Conservation (phyloP, 345 rosid genomes). For the Euphorbia lathyris region DNA sequence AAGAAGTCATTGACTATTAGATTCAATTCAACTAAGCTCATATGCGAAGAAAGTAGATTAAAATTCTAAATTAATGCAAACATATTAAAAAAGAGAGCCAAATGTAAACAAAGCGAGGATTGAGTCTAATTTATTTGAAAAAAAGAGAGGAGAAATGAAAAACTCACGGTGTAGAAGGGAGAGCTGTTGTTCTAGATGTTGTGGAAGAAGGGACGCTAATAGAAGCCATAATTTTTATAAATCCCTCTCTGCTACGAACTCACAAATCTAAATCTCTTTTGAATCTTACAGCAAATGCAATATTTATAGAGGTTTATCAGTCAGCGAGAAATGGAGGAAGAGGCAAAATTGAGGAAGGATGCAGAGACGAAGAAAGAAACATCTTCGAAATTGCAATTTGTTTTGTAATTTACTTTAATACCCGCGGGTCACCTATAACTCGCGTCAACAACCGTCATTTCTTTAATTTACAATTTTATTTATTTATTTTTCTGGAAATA, state of each 20-base stretch:
- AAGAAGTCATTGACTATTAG: background rate
- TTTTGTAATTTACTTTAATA: background rate
- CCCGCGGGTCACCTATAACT: slow-evolving; percentile 1
- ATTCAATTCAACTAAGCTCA: background rate
- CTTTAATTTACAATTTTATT: no score
- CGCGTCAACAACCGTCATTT: slow-evolving; percentile 1
- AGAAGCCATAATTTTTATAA: slow-evolving; percentile 12
- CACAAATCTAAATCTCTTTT: background rate
- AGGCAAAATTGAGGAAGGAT: slow-evolving; percentile 2
- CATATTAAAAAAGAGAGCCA: background rate
- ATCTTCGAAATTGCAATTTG: background rate
- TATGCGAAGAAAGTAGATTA: no score
- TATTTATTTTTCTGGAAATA: no score
- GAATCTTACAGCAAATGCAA: background rate
- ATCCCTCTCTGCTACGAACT: background rate
- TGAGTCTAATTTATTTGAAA: background rate
- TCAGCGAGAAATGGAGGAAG: background rate
- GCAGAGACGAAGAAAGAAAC: background rate
- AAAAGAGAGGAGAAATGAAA: background rate
- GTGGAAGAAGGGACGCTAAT: slow-evolving; percentile 17
- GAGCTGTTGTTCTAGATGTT: slow-evolving; percentile 13
- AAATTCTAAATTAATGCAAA: background rate
- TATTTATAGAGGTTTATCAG: background rate
- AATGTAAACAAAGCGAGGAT: slow-evolving; percentile 2
- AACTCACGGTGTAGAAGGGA: slow-evolving; percentile 17